Evolutionary conservation across 2,329 filamentous ascomycete species (phyloP), one percentile per base, ranked within the genome.

Genomic region (Calycina herbarum): DNA sequence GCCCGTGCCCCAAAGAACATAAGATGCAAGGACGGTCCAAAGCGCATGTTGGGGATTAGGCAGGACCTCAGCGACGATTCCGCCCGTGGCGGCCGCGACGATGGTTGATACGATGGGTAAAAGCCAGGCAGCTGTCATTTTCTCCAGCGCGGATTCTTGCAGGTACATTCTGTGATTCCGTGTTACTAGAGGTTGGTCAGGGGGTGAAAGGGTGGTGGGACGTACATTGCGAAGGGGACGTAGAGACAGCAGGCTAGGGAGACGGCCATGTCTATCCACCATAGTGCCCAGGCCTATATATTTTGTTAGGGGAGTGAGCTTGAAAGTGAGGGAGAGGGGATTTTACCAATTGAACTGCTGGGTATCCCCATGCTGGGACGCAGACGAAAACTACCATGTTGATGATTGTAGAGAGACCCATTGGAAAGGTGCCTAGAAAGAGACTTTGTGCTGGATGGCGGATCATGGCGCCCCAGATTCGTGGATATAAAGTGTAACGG

Each of bases 1-100:
- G 4, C 87, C 86, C 65, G 86, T 85, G 0, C 89, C 89, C 87
- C 87, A 91, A 69, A 92, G 83, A 17, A 91, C 79, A 73, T 91
- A 92, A 2, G 82, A 87, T 17, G 80, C 80, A n/a, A 90, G 78
- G 27, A 92, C 72, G 0, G 89, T 92, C 45, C 82, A 83, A 24
- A 89, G 75, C 3, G 86, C 86, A 69, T 87, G 82, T 20, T 81
- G 75, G 0, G 78, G 77, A 68, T 87, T 78, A 1, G 83, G 81
- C 0, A 92, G 80, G 15, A 84, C 79, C n/a, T 82, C 80, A 5
- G 89, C 87, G 0, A 91, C 80, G 63, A 89, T 79, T n/a, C 83
- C 86, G 3, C 90, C 89, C 0, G 85, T 83, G 1, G 86, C 86
- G 0, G 89, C 81, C 1, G 87, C 86, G 61, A 92, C 88, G 42